phyloP scores from a whole-genome alignment of 1,139 yeast genomes.

The Pichia sp. region DNA sequence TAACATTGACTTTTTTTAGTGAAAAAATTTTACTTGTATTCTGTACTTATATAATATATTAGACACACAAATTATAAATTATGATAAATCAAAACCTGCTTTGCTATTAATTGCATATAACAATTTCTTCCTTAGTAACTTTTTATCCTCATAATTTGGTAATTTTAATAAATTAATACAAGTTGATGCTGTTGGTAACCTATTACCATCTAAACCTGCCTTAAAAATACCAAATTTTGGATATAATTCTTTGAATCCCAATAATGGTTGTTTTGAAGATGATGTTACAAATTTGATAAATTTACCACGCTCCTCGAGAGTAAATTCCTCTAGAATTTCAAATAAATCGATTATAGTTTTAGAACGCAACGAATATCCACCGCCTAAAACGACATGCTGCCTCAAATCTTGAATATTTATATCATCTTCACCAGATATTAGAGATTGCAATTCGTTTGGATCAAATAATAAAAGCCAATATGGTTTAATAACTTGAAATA shows the following conservation, averaged over 20 bases:
- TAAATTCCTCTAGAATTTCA: constrained; percentile 68
- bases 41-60: not conserved
- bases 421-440: constrained; percentile 75
- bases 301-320: constrained; percentile 50
- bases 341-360: constrained; percentile 59
- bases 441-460: constrained; percentile 72
- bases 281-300: constrained; percentile 85
- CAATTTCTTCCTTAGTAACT: constrained; percentile 52
- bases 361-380: constrained; percentile 54
- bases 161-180: constrained; percentile 82
- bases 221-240: constrained; percentile 81
- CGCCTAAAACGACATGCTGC: constrained; percentile 53
- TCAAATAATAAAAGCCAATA: constrained; percentile 83
- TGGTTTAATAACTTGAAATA: constrained; percentile 59
- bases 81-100: constrained; percentile 82
- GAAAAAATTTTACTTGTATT: not conserved
- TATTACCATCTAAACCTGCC: constrained; percentile 46
- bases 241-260: constrained; percentile 68
- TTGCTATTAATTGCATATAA: constrained; percentile 72
- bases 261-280: constrained; percentile 82
- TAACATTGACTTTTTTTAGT: not conserved
- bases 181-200: constrained; percentile 89
- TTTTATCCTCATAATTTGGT: constrained; percentile 71
- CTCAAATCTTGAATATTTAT: constrained; percentile 67
- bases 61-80: not conserved